Evolutionary conservation across 768 basidiomycete species (phyloP), one percentile per base, ranked within the genome.

Genomic region (Lenzites betulinus): DNA sequence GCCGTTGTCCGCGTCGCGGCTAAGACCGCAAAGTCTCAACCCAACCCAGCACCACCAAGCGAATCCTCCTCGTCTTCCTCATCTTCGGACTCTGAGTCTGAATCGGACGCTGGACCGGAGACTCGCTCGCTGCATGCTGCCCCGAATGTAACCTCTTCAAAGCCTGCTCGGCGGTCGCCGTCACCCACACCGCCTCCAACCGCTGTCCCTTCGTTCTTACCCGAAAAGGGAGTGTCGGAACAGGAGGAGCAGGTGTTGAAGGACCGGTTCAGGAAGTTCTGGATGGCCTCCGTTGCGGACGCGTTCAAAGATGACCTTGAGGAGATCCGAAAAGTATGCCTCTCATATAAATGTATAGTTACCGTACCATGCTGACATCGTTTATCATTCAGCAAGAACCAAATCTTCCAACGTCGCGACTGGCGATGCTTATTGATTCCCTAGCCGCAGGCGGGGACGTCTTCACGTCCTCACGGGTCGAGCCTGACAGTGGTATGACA

Each of bases 301-400:
- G 91, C 84, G 12, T 95, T 94, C 74, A 83, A 83, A 63, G 87
- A 89, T 47, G 93, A 94, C 71, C 77, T 94, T n/a, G 90, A 92
- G 66, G 81, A 86, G 67, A 87, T 94, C 67, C 84, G 88, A 33
- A 90, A 92, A 81, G 92, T 90, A 53, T 39, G 81, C 72, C n/a
- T 38, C 52, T 12, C 8, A 35, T 33, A 16, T 18, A 28, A 44
- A 6, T 15, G 28, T n/a, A 13, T 35, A n/a, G 7, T 38, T 20
- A 18, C 33, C 36, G 25, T 22, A 25, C 5, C 12, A 41, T 5
- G 18, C 13, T 13, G 22, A 55, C 35, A 26, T 38, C 42, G 52
- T 38, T 61, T 43, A 7, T 36, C 25, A n/a, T 23, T 23, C 18
- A 16, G 30, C 58, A 84, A 81, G 84, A 94, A 70, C 87, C 88